Evolutionary conservation across 1,284 basidiomycete species (phyloP).

Genomic region (Neotropicomus parvogracilis): DNA sequence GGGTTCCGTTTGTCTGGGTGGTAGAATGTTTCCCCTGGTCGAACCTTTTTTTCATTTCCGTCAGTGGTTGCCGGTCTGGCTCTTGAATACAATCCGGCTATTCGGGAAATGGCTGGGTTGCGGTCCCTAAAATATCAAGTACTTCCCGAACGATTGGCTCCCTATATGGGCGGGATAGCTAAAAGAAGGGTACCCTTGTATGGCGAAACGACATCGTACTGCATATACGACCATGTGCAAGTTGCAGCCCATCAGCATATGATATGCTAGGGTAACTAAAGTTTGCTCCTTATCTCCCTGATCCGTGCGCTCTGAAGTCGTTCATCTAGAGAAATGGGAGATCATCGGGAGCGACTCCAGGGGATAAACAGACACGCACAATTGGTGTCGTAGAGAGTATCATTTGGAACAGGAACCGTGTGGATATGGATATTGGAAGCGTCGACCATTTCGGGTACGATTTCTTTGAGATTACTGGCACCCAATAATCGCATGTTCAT

Average conservation of each 20-base stretch:
- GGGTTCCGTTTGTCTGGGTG: slow-evolving; percentile 20
- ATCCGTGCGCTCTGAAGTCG: slow-evolving; percentile 52
- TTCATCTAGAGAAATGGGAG: slow-evolving; percentile 41
- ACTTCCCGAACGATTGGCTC: neutral
- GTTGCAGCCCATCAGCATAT: neutral
- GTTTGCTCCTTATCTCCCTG: slow-evolving; percentile 46
- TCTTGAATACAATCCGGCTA: neutral
- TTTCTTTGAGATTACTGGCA: slow-evolving; percentile 71
- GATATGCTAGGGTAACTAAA: slow-evolving; percentile 33
- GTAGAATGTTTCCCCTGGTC: neutral
- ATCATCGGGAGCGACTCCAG: neutral
- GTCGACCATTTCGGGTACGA: slow-evolving; percentile 88
- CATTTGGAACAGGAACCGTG: slow-evolving; percentile 60
- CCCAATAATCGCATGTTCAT: slow-evolving; percentile 91
- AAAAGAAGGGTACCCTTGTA: neutral
- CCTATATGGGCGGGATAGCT: neutral
- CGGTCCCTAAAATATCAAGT: neutral
- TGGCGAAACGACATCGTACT: slow-evolving; percentile 5
- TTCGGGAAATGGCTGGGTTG: neutral
- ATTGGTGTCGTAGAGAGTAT: slow-evolving; percentile 72
- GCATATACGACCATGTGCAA: neutral
- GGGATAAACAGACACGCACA: slow-evolving; percentile 51
- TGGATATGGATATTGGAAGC: slow-evolving; percentile 65
- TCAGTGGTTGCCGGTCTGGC: neutral
- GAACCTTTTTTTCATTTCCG: slow-evolving; percentile 8